Conservation (phyloP, 345 rosid genomes). For the Citrus australasica region DNA sequence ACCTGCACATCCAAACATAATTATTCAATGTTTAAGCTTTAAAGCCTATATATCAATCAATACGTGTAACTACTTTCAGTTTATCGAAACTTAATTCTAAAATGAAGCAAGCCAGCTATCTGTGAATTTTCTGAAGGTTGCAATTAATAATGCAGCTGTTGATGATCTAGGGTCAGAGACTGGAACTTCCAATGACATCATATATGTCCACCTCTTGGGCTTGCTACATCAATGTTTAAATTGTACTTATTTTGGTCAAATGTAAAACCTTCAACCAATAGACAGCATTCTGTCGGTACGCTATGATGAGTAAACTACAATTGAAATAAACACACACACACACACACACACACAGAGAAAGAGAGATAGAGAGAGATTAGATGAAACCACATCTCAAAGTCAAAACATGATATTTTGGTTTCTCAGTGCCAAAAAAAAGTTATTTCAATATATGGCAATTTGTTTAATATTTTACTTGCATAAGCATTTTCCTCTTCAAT, state of each 20-base stretch:
- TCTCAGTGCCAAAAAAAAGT: background rate
- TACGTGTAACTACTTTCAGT: background rate
- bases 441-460: background rate
- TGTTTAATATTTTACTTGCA: background rate
- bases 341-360: too few relatives aligned
- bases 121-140: background rate
- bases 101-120: background rate
- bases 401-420: background rate
- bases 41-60: background rate
- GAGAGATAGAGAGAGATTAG: background rate
- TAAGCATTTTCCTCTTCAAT: background rate
- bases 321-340: background rate
- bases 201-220: background rate
- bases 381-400: background rate
- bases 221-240: background rate
- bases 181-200: background rate
- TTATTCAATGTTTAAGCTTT: background rate
- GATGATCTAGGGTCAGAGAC: background rate
- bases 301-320: background rate
- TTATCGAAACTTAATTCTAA: background rate
- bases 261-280: background rate
- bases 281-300: background rate
- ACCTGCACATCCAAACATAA: conserved; percentile 40
- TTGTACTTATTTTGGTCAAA: background rate
- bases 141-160: background rate